Evolutionary conservation across 768 basidiomycete species (phyloP).

Genomic region (Pisolithus orientalis): DNA sequence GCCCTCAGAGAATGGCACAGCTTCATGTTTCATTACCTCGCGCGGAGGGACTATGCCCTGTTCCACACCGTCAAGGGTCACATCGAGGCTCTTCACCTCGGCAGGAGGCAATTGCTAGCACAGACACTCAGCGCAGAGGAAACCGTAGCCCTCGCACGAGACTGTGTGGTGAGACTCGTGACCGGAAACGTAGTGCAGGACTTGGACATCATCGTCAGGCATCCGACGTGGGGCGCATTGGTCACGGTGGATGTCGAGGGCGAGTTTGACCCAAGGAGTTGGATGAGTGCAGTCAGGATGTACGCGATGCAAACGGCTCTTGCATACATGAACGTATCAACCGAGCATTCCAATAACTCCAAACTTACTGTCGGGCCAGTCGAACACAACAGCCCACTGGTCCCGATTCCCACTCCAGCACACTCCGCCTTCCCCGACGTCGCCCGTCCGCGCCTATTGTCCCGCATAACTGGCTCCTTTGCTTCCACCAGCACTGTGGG

Average conservation of each 20-base stretch:
- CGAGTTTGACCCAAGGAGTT: conserved; percentile 72
- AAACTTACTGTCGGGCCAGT: conserved; percentile 33
- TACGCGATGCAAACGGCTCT: conserved; percentile 83
- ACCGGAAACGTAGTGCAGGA: conserved; percentile 88
- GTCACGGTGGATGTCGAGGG: conserved; percentile 88
- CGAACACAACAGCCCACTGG: conserved; percentile 38
- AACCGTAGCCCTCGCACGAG: conserved; percentile 69
- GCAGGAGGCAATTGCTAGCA: conserved; percentile 84
- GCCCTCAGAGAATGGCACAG: conserved; percentile 95
- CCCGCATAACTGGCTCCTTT: conserved; percentile 32
- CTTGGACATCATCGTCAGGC: conserved; percentile 92
- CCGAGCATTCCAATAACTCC: conserved; percentile 30
- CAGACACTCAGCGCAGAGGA: conserved; percentile 86
- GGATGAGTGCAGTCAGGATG: conserved; percentile 88
- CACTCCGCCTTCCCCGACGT: conserved; percentile 68
- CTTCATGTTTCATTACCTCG: conserved; percentile 87
- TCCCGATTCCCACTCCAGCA: conserved; percentile 52
- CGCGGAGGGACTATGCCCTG: conserved; percentile 80
- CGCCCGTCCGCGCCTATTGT: conserved; percentile 21
- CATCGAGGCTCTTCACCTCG: conserved; percentile 86
- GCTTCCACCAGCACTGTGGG: conserved; percentile 11
- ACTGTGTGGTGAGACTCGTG: conserved; percentile 84
- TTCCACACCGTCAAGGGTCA: conserved; percentile 84
- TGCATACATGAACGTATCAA: conserved; percentile 62
- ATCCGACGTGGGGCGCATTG: conserved; percentile 85